A percentile compares a stretch with the other conserved stretches of the same genome.
These are phyloP conservation scores for Penicillium griseofulvum DNA, from an alignment of 2,329 filamentous ascomycete genomes.

Conservation along the genomic window DNA sequence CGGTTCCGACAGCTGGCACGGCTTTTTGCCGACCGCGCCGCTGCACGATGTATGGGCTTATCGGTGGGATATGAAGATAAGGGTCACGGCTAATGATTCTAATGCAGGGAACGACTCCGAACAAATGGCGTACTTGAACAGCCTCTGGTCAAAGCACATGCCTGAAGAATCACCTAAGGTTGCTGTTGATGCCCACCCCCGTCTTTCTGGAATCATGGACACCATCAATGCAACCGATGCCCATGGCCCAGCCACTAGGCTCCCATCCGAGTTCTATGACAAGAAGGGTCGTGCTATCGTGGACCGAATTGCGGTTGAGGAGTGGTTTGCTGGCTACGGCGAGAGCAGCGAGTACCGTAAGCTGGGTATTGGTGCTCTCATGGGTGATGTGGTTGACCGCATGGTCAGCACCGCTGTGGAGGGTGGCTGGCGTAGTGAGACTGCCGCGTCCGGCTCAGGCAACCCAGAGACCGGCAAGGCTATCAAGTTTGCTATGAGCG, in stretches of 20 bases:
- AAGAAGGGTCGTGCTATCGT: constrained; percentile 66
- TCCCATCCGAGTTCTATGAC: constrained; percentile 88
- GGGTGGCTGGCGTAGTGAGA: constrained; percentile 50
- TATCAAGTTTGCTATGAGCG: constrained; percentile 73
- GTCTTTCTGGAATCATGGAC: constrained; percentile 89
- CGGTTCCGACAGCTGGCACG: constrained; percentile 68
- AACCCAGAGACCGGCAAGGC: constrained; percentile 41
- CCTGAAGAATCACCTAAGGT: constrained; percentile 65
- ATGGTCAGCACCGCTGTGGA: constrained; percentile 68
- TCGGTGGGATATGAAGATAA: not conserved
- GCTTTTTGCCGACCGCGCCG: constrained; percentile 69
- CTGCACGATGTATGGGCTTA: constrained; percentile 58
- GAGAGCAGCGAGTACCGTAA: constrained; percentile 85
- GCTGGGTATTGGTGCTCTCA: constrained; percentile 78
- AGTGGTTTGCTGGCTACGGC: constrained; percentile 87
- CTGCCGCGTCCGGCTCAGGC: constrained; percentile 51
- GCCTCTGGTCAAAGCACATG: constrained; percentile 80
- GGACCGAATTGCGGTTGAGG: constrained; percentile 73
- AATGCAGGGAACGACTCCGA: constrained; percentile 62
- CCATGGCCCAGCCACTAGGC: constrained; percentile 73
- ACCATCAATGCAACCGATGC: constrained; percentile 85
- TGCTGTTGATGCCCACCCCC: constrained; percentile 78
- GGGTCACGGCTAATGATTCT: not conserved
- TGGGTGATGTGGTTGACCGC: constrained; percentile 77
- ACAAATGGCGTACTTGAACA: constrained; percentile 81